Evolutionary conservation across 2,329 filamentous ascomycete species (phyloP), one percentile per base, ranked within the genome.

Genomic region (Fusarium sambucinum): DNA sequence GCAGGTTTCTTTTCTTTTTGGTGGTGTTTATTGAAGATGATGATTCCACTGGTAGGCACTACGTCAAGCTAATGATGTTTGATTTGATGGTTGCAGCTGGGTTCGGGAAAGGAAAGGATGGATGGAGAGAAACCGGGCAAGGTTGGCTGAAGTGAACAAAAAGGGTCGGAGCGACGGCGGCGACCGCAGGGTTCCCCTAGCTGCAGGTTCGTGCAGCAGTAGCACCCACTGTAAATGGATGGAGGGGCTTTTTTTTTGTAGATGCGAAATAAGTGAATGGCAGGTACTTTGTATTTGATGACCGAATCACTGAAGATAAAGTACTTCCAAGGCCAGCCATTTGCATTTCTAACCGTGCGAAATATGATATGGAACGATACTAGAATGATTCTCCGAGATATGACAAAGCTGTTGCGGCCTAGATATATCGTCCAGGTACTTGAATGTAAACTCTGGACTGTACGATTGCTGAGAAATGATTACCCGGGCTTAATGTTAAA

Each of bases 101-200:
- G 33, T 17, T 40, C 33, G 23, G 23, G n/a, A 51, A 38, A 50
- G 23, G 35, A 30, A 44, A 33, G 17, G 63, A 60, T 68, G 32
- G 54, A 59, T 67, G 33, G 47, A 40, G 21, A 27, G 40, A 51
- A 51, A 30, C 46, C 21, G 46, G 32, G 47, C 33, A 51, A 63
- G 52, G 61, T 35, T 50, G 50, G 54, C 48, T 65, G 52, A 57
- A 59, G 53, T 66, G 52, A 45, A 59, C 66, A 58, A 69, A 69
- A 69, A 69, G 56, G 66, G 61, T 59, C 61, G 66, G 61, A 57
- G 61, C 52, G 66, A 69, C 61, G 66, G 61, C 44, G 65, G 48
- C 65, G 55, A 56, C 65, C 65, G 65, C 61, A 70, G 62, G 66
- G 66, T 70, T 69, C 54, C 51, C 38, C 59, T 59, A 63, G 57